Conservation (phyloP, 345 rosid species). For the Conringia planisiliqua region DNA sequence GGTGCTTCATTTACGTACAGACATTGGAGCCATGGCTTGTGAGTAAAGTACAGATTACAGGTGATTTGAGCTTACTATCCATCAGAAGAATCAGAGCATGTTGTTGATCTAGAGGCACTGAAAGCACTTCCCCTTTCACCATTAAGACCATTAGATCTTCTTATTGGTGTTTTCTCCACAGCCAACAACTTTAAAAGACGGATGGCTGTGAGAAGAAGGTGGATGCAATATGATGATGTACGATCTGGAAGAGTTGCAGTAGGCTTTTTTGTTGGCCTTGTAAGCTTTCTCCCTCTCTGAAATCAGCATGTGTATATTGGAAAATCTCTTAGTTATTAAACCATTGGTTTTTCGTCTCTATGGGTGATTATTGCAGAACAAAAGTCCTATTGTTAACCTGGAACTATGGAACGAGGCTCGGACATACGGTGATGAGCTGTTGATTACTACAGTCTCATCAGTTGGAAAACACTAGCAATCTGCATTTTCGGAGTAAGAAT, state of each 20-base stretch:
- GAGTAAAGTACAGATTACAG: slow-evolving; percentile 76
- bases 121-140: slow-evolving; percentile 62
- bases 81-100: slow-evolving; percentile 81
- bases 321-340: neutral
- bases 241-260: slow-evolving; percentile 76
- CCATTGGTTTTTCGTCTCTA: neutral
- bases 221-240: slow-evolving; percentile 93
- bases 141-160: slow-evolving; percentile 57
- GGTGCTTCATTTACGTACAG: slow-evolving; percentile 32
- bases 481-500: slow-evolving; percentile 91
- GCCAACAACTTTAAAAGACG: slow-evolving; percentile 93
- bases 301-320: neutral
- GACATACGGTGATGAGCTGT: slow-evolving; percentile 84
- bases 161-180: slow-evolving; percentile 92
- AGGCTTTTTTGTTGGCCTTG: slow-evolving; percentile 98
- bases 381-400: slow-evolving; percentile 79
- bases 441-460: slow-evolving; percentile 93
- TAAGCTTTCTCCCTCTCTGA: slow-evolving; percentile 38
- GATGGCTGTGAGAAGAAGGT: slow-evolving; percentile 96
- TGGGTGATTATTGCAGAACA: slow-evolving; percentile 65
- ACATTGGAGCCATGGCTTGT: slow-evolving; percentile 98
- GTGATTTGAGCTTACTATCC: slow-evolving; percentile 69
- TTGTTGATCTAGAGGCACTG: slow-evolving; percentile 57
- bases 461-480: slow-evolving; percentile 95
- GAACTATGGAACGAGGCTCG: slow-evolving; percentile 92